phyloP scores from a whole-genome alignment of 176 grass and related monocot species.

The bread wheat (Triticum aestivum) region DNA sequence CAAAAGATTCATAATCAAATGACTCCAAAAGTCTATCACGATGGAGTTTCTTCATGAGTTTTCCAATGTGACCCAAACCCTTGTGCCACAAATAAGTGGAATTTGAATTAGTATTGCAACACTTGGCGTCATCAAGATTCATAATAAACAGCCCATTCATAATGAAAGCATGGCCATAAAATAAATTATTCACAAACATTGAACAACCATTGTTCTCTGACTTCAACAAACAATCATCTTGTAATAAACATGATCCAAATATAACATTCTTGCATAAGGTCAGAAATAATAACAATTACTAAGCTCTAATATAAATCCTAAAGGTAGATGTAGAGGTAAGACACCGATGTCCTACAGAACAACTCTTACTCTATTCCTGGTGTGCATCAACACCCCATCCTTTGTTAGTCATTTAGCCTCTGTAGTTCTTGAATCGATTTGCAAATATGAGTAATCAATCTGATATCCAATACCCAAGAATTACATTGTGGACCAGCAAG shows the following conservation, averaged over 20 bases:
- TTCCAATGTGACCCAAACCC: background rate
- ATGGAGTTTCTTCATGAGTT: background rate
- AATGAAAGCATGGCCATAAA: background rate
- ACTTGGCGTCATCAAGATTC: background rate
- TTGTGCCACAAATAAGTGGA: background rate
- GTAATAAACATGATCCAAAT: no score
- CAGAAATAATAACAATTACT: background rate
- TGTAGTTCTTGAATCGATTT: background rate
- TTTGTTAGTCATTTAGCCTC: background rate
- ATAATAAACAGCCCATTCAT: no score
- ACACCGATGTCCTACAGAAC: background rate
- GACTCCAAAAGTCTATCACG: background rate
- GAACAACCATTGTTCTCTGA: no score
- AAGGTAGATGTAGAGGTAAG: background rate
- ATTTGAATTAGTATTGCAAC: background rate
- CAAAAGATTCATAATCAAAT: no score
- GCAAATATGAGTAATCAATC: background rate
- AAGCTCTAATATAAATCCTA: background rate
- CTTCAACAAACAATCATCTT: no score
- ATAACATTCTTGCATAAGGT: no score
- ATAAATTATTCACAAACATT: background rate
- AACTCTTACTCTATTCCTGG: background rate
- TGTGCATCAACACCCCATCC: background rate
- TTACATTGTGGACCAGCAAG: background rate
- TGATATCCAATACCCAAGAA: background rate